These are phyloP conservation scores for Olyra latifolia DNA, from an alignment of 176 grass and related monocot species.

Conservation along the genomic window DNA sequence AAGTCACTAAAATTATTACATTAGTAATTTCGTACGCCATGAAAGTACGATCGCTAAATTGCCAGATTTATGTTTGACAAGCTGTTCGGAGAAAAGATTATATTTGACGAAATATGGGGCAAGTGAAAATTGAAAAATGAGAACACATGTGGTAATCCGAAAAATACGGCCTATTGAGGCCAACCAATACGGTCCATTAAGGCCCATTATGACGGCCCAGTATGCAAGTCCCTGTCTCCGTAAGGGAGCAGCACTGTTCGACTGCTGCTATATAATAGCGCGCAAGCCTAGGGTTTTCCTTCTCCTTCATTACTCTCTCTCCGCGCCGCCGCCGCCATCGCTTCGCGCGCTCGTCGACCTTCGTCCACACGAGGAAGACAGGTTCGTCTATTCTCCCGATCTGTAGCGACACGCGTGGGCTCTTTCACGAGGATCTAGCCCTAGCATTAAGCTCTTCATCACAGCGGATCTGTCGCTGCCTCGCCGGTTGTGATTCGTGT, in stretches of 20 bases:
- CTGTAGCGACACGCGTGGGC: background rate
- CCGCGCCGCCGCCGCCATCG: slow-evolving; percentile 5
- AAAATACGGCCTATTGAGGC: background rate
- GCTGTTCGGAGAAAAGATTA: background rate
- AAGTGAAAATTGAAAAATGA: background rate
- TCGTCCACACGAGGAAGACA: background rate
- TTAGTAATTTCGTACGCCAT: background rate
- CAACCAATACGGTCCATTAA: background rate
- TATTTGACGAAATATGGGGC: background rate
- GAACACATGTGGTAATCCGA: background rate
- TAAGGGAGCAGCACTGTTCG: background rate
- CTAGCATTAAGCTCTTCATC: too few species aligned
- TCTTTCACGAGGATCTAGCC: background rate
- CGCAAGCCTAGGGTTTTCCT: slow-evolving; percentile 9
- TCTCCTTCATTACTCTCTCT: background rate
- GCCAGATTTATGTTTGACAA: background rate
- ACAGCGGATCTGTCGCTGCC: background rate
- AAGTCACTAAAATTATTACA: background rate
- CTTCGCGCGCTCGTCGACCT: background rate
- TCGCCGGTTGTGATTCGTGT: background rate
- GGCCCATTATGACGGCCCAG: background rate
- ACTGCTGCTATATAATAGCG: background rate
- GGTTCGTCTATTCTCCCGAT: background rate
- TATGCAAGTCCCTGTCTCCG: background rate
- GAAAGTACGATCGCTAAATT: background rate